These are phyloP conservation scores for Viridothelium virens DNA, from an alignment of 495 filamentous ascomycete species.

Conservation along the genomic window DNA sequence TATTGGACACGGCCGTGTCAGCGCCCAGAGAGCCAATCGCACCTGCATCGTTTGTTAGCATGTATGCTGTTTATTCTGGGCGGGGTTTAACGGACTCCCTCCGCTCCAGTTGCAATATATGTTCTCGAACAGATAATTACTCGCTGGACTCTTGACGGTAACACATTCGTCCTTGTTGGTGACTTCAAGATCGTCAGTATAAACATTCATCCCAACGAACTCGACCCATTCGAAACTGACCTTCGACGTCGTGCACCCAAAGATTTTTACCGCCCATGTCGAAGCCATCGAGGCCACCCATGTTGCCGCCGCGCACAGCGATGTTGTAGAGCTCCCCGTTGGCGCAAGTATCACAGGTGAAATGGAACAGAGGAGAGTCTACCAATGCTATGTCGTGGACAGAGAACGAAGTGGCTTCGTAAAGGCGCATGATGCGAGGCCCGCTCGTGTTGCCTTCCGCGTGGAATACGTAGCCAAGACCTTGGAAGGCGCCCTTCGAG, in stretches of 20 bases:
- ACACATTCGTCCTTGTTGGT: slow-evolving; percentile 46
- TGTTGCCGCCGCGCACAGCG: slow-evolving; percentile 31
- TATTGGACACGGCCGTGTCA: slow-evolving; percentile 24
- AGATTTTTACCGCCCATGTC: slow-evolving; percentile 33
- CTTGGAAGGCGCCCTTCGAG: slow-evolving; percentile 30
- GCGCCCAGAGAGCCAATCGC: slow-evolving; percentile 40
- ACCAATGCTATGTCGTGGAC: slow-evolving; percentile 35
- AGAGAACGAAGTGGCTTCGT: slow-evolving; percentile 29
- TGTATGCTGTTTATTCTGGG: no score
- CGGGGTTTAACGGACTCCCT: slow-evolving; percentile 20
- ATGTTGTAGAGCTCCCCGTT: slow-evolving; percentile 36
- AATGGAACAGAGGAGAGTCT: slow-evolving; percentile 35
- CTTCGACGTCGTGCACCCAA: slow-evolving; percentile 30
- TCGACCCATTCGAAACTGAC: slow-evolving; percentile 36
- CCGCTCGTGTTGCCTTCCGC: slow-evolving; percentile 25
- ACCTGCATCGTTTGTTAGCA: slow-evolving; percentile 22
- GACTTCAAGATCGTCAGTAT: slow-evolving; percentile 33
- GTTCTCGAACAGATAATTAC: slow-evolving; percentile 48
- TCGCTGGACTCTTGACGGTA: slow-evolving; percentile 43
- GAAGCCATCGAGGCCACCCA: slow-evolving; percentile 35
- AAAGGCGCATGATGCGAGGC: slow-evolving; percentile 31
- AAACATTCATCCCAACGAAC: slow-evolving; percentile 31
- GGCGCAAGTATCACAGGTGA: slow-evolving; percentile 33
- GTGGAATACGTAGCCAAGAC: slow-evolving; percentile 35
- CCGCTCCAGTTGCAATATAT: slow-evolving; percentile 54